phyloP scores from a whole-genome alignment of 208 protist species.

The Leishmania lainsoni region DNA sequence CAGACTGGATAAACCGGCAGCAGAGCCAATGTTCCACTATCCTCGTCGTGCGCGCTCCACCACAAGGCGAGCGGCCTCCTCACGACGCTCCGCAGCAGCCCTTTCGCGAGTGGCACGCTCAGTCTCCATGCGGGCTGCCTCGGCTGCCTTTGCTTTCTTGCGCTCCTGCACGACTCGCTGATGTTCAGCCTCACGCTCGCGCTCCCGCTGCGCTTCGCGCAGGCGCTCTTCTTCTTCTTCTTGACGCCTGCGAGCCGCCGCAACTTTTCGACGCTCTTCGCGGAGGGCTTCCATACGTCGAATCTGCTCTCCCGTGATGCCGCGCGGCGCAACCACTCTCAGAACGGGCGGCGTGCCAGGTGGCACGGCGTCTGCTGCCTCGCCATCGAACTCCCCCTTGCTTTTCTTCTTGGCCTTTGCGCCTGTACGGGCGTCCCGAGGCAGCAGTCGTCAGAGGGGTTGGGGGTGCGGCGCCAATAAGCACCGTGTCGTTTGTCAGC shows the following conservation, averaged over 20 bases:
- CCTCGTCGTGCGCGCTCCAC: conserved; percentile 34
- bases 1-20: not conserved
- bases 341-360: conserved; percentile 20
- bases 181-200: conserved; percentile 58
- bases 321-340: conserved; percentile 36
- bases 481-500: conserved; percentile 24
- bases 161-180: conserved; percentile 56
- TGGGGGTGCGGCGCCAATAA: conserved; percentile 17
- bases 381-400: not conserved
- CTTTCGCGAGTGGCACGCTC: conserved; percentile 32
- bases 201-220: conserved; percentile 55
- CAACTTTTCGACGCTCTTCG: conserved; percentile 50
- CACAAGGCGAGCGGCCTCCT: conserved; percentile 45
- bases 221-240: conserved; percentile 59
- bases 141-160: conserved; percentile 41
- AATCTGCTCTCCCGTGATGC: conserved; percentile 51
- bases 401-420: not conserved
- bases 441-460: not conserved
- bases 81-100: conserved; percentile 42
- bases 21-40: not conserved
- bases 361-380: conserved; percentile 2
- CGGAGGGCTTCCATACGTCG: conserved; percentile 47
- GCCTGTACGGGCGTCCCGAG: not conserved
- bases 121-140: conserved; percentile 33
- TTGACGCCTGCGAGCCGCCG: conserved; percentile 39